Percentiles rank a stretch among this genome's conserved stretches.
phyloP scores from a whole-genome alignment of 306 rosid genomes.

The Vigna trinervia region DNA sequence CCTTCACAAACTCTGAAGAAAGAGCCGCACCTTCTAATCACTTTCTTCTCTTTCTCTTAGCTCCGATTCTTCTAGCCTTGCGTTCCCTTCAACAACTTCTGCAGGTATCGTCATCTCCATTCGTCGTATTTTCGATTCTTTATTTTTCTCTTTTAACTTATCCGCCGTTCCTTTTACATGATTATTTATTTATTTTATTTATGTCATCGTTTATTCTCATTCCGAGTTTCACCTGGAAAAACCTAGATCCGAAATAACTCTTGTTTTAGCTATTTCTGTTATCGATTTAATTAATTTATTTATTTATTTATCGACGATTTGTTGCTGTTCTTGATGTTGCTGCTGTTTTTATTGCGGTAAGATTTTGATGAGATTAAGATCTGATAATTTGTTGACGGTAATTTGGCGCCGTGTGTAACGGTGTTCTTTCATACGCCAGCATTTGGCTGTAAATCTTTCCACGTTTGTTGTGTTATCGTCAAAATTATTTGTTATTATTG shows the following conservation, averaged over 20 bases:
- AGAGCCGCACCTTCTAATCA: slow-evolving; percentile 25
- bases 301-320: neutral
- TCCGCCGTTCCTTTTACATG: neutral
- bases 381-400: neutral
- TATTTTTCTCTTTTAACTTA: neutral
- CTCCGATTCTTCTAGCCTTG: neutral
- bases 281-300: slow-evolving; percentile 28
- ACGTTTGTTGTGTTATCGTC: neutral
- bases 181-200: neutral
- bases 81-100: neutral
- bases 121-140: neutral
- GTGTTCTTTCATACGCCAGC: neutral
- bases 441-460: neutral
- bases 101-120: slow-evolving; percentile 1
- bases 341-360: neutral
- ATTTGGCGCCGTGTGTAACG: neutral
- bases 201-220: neutral
- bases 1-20: neutral
- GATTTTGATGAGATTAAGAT: slow-evolving; percentile 33
- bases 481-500: neutral
- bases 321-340: neutral
- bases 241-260: slow-evolving; percentile 7
- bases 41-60: neutral
- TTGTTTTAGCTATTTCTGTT: neutral
- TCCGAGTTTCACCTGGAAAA: neutral